These are phyloP conservation scores for Periconia sp. DNA, from an alignment of 2,329 filamentous ascomycete genomes.

Conservation along the genomic window DNA sequence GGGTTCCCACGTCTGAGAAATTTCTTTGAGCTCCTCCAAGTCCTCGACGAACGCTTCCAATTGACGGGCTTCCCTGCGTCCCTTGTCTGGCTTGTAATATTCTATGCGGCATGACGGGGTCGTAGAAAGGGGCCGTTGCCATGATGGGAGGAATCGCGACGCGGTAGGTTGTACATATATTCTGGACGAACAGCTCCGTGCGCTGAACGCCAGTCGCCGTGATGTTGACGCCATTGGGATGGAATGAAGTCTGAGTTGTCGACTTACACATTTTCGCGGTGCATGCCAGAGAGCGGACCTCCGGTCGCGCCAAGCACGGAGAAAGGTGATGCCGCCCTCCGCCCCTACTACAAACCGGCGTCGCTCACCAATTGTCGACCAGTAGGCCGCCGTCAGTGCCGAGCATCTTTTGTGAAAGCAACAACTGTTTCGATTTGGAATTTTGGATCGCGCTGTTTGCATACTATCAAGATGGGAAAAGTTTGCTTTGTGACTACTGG, in stretches of 20 bases:
- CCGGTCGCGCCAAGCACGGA: conserved; percentile 26
- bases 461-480: conserved; percentile 25
- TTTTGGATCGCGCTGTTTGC: conserved; percentile 4
- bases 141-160: conserved; percentile 25
- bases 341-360: conserved; percentile 12
- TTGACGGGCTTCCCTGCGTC: conserved; percentile 15
- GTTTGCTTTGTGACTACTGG: conserved; percentile 87
- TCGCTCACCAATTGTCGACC: background rate
- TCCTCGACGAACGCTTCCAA: conserved; percentile 24
- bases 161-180: conserved; percentile 18
- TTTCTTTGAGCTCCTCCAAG: conserved; percentile 7
- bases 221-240: conserved; percentile 40
- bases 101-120: conserved; percentile 22
- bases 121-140: conserved; percentile 37
- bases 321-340: conserved; percentile 22
- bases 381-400: no score
- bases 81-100: conserved; percentile 13
- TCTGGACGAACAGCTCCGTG: conserved; percentile 29
- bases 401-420: background rate
- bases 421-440: conserved; percentile 10
- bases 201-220: conserved; percentile 33
- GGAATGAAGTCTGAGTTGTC: conserved; percentile 10
- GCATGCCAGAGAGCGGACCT: conserved; percentile 11
- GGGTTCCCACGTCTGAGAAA: conserved; percentile 5
- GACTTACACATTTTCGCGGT: conserved; percentile 35